phyloP scores from a whole-genome alignment of 108 stramenopile species.

The Nitzschia sp. region DNA sequence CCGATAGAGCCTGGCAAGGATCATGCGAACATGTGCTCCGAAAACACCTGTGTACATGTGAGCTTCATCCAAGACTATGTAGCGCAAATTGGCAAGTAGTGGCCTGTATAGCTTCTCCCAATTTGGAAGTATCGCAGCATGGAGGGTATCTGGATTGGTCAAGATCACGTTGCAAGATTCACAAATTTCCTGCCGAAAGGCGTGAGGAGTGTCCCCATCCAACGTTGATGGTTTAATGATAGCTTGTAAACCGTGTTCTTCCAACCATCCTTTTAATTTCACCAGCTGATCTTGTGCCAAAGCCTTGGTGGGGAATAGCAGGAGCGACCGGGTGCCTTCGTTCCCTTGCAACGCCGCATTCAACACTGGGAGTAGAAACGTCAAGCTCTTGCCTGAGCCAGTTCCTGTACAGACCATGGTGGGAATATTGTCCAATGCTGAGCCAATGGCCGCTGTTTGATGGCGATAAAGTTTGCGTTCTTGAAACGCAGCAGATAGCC shows the following conservation, averaged over 20 bases:
- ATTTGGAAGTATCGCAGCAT: slow-evolving; percentile 88
- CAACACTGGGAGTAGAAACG: slow-evolving; percentile 82
- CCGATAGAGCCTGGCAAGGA: slow-evolving; percentile 84
- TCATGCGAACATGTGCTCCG: slow-evolving; percentile 93
- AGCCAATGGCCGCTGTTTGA: slow-evolving; percentile 81
- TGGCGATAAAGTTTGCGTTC: slow-evolving; percentile 58
- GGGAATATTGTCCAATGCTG: slow-evolving; percentile 54
- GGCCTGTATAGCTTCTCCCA: slow-evolving; percentile 66
- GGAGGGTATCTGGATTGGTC: slow-evolving; percentile 97
- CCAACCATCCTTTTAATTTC: slow-evolving; percentile 54
- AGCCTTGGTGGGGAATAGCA: slow-evolving; percentile 96
- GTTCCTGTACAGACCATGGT: slow-evolving; percentile 87
- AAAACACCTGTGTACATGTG: slow-evolving; percentile 92
- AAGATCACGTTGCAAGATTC: slow-evolving; percentile 79
- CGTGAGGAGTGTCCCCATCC: slow-evolving; percentile 80
- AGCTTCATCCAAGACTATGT: slow-evolving; percentile 93
- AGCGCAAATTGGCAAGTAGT: slow-evolving; percentile 60
- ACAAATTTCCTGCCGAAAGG: slow-evolving; percentile 61
- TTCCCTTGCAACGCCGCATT: slow-evolving; percentile 50
- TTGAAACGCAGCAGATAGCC: slow-evolving; percentile 21
- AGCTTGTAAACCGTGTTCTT: slow-evolving; percentile 23
- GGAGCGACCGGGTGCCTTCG: slow-evolving; percentile 41
- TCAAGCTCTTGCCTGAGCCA: slow-evolving; percentile 85
- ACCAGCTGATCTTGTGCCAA: slow-evolving; percentile 96
- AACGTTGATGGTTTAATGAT: slow-evolving; percentile 60